Base-by-base conservation (phyloP, 2,329 filamentous ascomycete species). In the Aschersonia sp. region DNA sequence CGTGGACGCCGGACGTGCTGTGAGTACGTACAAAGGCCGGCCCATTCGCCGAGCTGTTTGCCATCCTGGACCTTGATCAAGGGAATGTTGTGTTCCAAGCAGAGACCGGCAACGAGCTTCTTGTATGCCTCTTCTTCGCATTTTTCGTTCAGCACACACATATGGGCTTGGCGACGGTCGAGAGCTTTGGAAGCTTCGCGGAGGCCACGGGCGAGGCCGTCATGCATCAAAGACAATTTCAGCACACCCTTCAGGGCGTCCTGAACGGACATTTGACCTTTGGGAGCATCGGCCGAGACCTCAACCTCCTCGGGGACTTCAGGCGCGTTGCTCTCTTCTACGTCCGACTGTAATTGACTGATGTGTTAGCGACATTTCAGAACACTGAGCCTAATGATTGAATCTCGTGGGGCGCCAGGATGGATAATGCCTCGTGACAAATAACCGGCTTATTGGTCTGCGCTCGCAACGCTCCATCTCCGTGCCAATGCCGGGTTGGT, bases 51-150 rank as follows among this genome's bases (percentile, higher is more conserved):
- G 64, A 98, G 79, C 81, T 96, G 87, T 85, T 98, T 98, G 73
- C 92, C 92, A 72, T 98, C 92, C 60, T 89, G 91, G 56, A 98
- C 92, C 87, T 98, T 97, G 82, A 98, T 98, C 64, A 98, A 78
- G 58, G 92, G 92, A 65, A 98, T 98, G 84, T 96, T 96, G 80
- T 98, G 92, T 83, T 98, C 92, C 56, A 85, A 87, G 86, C 92
- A 98, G 53, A 98, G 85, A 55, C 92, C 92, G 61, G 97, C 86
- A 64, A 98, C 91, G 59, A 98, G 83, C 85, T 98, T 98, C 89
- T 98, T 98, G 82, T 98, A 98, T 60, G 92, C 91, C 75, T 98
- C 92, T 82, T 98, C 92, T 79, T 98, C 92, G 80, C 92, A 98
- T 60, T 85, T 84, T 83, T 98, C 92, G 83, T 98, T 98, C 64